phyloP scores from a whole-genome alignment of 2,329 filamentous ascomycete species.

The Ophiobolus disseminans region DNA sequence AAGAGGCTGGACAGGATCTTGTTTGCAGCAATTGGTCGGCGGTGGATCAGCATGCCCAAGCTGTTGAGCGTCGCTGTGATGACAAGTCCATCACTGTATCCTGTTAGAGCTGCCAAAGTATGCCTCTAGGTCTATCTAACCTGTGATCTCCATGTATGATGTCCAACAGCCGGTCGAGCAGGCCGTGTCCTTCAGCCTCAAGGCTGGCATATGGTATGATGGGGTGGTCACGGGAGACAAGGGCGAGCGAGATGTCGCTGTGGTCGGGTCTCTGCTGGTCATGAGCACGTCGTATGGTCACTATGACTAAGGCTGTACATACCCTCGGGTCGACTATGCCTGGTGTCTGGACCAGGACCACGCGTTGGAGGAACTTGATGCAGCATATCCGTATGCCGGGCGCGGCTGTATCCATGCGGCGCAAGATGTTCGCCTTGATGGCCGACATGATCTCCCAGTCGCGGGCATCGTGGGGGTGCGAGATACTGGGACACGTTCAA shows the following conservation, averaged over 20 bases:
- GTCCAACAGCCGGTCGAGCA: constrained; percentile 85
- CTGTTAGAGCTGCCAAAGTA: constrained; percentile 32
- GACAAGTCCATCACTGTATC: constrained; percentile 77
- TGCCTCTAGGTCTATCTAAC: constrained; percentile 59
- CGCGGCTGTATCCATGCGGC: constrained; percentile 82
- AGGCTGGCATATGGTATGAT: constrained; percentile 79
- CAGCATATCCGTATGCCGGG: constrained; percentile 87
- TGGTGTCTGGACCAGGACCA: constrained; percentile 90
- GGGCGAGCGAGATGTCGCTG: constrained; percentile 83
- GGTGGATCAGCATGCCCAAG: constrained; percentile 81
- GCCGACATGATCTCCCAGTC: constrained; percentile 87
- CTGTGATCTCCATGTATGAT: constrained; percentile 86
- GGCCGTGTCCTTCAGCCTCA: constrained; percentile 89
- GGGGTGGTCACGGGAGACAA: constrained; percentile 83
- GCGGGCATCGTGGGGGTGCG: constrained; percentile 79
- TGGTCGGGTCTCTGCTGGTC: constrained; percentile 69
- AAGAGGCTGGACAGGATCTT: constrained; percentile 86
- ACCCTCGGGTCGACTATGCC: constrained; percentile 85
- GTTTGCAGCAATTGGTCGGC: constrained; percentile 78
- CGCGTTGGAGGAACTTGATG: constrained; percentile 94
- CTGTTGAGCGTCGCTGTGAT: constrained; percentile 93
- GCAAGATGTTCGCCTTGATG: constrained; percentile 88
- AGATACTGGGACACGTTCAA: constrained; percentile 68
- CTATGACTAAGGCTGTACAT: constrained; percentile 45
- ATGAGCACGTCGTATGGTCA: constrained; percentile 28